These are phyloP conservation scores for Sclerotinia glacialis DNA, from an alignment of 2,329 filamentous ascomycete genomes.

Conservation along the genomic window DNA sequence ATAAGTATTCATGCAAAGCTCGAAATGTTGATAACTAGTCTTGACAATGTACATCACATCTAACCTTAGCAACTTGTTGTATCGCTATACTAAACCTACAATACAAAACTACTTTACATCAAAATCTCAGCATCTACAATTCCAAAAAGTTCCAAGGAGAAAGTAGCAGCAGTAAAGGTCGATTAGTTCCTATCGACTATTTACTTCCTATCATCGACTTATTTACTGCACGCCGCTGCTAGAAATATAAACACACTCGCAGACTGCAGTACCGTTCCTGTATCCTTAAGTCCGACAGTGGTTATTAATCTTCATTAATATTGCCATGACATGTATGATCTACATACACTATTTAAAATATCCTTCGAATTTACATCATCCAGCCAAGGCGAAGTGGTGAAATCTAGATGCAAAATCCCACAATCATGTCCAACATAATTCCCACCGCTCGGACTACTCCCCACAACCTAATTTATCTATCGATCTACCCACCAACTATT, in stretches of 20 bases:
- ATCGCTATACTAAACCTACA: not conserved
- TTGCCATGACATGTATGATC: too few relatives aligned
- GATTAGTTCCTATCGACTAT: not conserved
- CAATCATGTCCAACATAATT: not conserved
- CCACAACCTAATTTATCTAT: constrained; percentile 7
- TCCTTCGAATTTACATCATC: too few relatives aligned
- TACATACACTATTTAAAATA: too few relatives aligned
- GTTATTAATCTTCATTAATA: too few relatives aligned
- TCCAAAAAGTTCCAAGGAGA: not conserved
- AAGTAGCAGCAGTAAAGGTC: not conserved
- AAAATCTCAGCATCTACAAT: not conserved
- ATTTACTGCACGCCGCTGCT: too few relatives aligned
- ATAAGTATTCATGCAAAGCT: not conserved
- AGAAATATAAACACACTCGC: too few relatives aligned
- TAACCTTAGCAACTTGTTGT: not conserved
- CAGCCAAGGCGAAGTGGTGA: not conserved
- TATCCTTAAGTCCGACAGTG: too few relatives aligned
- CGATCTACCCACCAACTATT: not conserved
- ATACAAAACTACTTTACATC: not conserved
- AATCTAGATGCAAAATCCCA: not conserved
- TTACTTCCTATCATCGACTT: too few relatives aligned
- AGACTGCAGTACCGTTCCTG: too few relatives aligned
- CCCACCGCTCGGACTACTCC: constrained; percentile 3
- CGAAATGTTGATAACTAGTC: not conserved
- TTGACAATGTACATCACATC: not conserved